Conservation (phyloP, 495 filamentous ascomycete genomes). For the Podospora tetraspora region DNA sequence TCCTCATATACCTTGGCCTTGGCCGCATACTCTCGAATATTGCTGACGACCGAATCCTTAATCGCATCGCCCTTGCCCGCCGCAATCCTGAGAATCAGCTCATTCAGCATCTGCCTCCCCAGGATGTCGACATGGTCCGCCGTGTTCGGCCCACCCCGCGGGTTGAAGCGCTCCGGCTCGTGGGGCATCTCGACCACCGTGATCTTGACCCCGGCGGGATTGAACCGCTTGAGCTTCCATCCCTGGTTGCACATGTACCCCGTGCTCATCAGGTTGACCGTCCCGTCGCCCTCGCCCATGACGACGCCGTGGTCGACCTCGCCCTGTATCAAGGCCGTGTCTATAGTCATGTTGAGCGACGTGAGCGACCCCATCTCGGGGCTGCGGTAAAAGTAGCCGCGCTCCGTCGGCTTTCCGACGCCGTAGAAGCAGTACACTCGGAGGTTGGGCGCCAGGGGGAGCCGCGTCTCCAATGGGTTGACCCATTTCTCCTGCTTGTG, state of each 20-base stretch:
- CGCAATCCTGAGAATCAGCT: slow-evolving; percentile 80
- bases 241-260: slow-evolving; percentile 97
- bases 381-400: slow-evolving; percentile 83
- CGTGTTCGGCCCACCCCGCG: slow-evolving; percentile 89
- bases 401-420: slow-evolving; percentile 83
- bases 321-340: slow-evolving; percentile 64
- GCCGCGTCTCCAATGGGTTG: slow-evolving; percentile 85
- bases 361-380: slow-evolving; percentile 57
- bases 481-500: slow-evolving; percentile 79
- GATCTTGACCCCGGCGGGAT: slow-evolving; percentile 74
- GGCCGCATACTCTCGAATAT: slow-evolving; percentile 74
- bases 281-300: slow-evolving; percentile 93
- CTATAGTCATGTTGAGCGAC: slow-evolving; percentile 81
- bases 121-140: slow-evolving; percentile 97
- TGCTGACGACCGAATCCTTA: slow-evolving; percentile 67
- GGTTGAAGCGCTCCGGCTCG: slow-evolving; percentile 86
- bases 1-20: slow-evolving; percentile 65
- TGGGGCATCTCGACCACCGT: slow-evolving; percentile 94
- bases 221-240: slow-evolving; percentile 90
- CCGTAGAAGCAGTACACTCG: slow-evolving; percentile 99
- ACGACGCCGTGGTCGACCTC: slow-evolving; percentile 80
- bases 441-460: slow-evolving; percentile 82
- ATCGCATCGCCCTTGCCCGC: slow-evolving; percentile 82
- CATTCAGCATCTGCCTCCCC: slow-evolving; percentile 81
- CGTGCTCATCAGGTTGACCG: slow-evolving; percentile 78